Evolutionary conservation across 1,284 basidiomycete species (phyloP), one percentile per base, ranked within the genome.

Genomic region (Meira nashicola): DNA sequence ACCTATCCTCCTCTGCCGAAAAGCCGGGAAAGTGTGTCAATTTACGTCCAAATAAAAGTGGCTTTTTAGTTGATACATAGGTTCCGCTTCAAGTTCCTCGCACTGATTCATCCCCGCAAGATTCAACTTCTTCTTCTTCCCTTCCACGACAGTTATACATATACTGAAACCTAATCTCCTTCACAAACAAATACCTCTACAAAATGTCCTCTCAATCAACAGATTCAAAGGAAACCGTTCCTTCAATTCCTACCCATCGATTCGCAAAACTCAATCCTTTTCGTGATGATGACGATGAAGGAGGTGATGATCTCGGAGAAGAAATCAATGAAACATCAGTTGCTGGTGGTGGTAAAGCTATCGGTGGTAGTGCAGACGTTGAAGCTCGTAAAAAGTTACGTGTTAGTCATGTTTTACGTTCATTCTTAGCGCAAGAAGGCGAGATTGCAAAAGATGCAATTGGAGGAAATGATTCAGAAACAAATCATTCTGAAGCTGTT

Each of bases 211-310:
- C 53, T 17, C 28, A 28, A 57, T 17, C 25, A 14, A 17, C 17
- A 48, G 12, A 48, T 3, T 6, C 46, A 19, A 11, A 39, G 9
- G 53, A 54, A 19, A 43, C 49, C 11, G 55, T 43, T 11, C 55
- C 55, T 19, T 15, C 15, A 7, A n/a, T 56, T 33, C 56, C 43
- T 8, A 60, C 58, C 11, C 55, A 60, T 48, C 39, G 55, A 19
- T 68, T 71, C 43, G 65, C 69, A 54, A 64, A 61, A 43, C 60
- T 71, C 59, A 71, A 71, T 40, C 69, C 69, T 4, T 71, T 71
- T 57, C 21, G 28, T 4, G 28, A 25, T 15, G 59, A 59, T 54
- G 62, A 58, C 11, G 67, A 69, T 21, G 70, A 72, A 28, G 58
- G 58, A 38, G 67, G 64, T 6, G 70, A 71, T 43, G 69, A 73